Conservation (phyloP, 257 asterid species). For the Fraxinus pennsylvanica region DNA sequence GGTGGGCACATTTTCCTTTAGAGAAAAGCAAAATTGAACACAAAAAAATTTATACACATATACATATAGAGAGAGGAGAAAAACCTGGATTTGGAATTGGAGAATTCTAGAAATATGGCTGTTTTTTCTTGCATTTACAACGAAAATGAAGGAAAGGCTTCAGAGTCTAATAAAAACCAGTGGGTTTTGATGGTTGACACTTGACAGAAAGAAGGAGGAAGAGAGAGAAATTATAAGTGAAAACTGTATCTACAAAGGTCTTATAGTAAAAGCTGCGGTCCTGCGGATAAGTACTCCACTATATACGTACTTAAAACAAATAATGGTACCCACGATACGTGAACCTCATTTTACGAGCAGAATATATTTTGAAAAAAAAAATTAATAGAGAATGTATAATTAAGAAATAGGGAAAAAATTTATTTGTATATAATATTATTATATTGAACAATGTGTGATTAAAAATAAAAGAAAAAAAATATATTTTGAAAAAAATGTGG, state of each 20-base stretch:
- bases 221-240: background rate
- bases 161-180: background rate
- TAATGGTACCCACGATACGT: too few relatives aligned
- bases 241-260: background rate
- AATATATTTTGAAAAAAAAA: too few relatives aligned
- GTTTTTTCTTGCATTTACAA: constrained; percentile 17
- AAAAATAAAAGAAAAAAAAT: too few relatives aligned
- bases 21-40: background rate
- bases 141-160: background rate
- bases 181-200: background rate
- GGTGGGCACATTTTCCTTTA: background rate
- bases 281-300: background rate
- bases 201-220: background rate
- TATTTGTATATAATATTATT: too few relatives aligned
- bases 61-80: background rate
- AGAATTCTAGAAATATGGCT: constrained; percentile 18
- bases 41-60: background rate
- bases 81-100: constrained; percentile 35
- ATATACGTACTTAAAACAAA: background rate
- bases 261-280: background rate
- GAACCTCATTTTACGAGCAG: too few relatives aligned
- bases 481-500: too few relatives aligned
- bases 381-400: too few relatives aligned
- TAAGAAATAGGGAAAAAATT: too few relatives aligned
- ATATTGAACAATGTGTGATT: too few relatives aligned